Conservation (phyloP, 176 grass and related monocot genomes). For the Eragrostis nindensis region DNA sequence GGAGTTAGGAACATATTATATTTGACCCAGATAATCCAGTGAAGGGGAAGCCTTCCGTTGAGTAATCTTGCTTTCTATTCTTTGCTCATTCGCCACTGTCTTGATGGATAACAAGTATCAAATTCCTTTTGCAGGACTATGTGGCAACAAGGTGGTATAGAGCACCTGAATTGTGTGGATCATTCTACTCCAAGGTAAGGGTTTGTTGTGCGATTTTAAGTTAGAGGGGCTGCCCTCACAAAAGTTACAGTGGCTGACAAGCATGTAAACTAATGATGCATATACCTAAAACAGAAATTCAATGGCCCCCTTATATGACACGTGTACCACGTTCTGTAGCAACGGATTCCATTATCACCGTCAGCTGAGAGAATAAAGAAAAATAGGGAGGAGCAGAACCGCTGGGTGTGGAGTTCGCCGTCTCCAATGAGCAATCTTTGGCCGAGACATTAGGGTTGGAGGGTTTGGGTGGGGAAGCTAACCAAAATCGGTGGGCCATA, state of each 20-base stretch:
- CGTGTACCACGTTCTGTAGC: too few species aligned
- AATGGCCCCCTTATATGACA: too few species aligned
- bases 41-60: background rate
- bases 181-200: constrained; percentile 47
- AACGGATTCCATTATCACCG: too few species aligned
- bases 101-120: background rate
- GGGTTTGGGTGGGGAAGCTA: too few species aligned
- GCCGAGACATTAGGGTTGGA: too few species aligned
- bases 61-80: background rate
- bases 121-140: constrained; percentile 40
- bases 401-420: too few species aligned
- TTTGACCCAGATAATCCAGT: background rate
- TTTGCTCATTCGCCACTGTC: background rate
- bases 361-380: too few species aligned
- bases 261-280: background rate
- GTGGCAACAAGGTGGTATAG: constrained; percentile 52
- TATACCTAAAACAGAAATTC: too few species aligned
- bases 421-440: too few species aligned
- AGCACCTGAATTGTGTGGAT: constrained; percentile 48
- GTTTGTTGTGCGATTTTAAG: background rate
- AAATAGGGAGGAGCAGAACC: too few species aligned
- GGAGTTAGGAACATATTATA: background rate
- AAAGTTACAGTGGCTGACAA: background rate
- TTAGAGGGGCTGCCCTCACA: too few species aligned
- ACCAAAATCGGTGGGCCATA: too few species aligned